phyloP scores from a whole-genome alignment of 176 grass and related monocot species.

The Eragrostis nindensis region DNA sequence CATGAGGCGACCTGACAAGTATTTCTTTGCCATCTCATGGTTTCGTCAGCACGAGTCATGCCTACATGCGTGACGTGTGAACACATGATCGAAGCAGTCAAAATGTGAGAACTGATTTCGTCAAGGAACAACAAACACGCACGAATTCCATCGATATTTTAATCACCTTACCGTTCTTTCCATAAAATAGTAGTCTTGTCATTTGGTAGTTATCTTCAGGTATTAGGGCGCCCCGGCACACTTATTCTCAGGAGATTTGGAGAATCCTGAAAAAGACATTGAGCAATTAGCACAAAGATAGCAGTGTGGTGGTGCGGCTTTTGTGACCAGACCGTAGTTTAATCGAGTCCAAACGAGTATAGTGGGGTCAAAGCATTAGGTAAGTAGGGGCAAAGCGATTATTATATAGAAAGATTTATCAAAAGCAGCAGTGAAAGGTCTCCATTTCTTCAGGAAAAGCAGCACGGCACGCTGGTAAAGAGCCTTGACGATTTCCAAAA shows the following conservation, averaged over 20 bases:
- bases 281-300: constrained; percentile 28
- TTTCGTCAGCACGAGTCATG: constrained; percentile 38
- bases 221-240: not conserved
- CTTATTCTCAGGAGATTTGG: constrained; percentile 32
- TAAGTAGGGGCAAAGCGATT: constrained; percentile 1
- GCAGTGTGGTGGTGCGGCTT: constrained; percentile 10
- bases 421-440: constrained; percentile 23
- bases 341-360: constrained; percentile 31
- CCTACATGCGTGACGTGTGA: constrained; percentile 25
- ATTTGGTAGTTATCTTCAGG: constrained; percentile 12
- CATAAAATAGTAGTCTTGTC: not conserved
- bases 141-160: not conserved
- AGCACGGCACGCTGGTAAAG: constrained; percentile 47
- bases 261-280: constrained; percentile 23
- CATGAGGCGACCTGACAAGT: constrained; percentile 6
- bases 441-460: constrained; percentile 29
- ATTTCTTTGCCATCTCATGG: constrained; percentile 6
- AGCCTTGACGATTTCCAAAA: constrained; percentile 45
- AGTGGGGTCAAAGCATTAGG: constrained; percentile 39
- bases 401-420: constrained; percentile 4
- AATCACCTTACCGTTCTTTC: no score
- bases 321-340: constrained; percentile 14
- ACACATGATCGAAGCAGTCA: constrained; percentile 50
- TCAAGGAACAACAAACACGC: constrained; percentile 32
- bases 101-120: constrained; percentile 25